These are phyloP conservation scores for Croton setiger DNA, from an alignment of 441 rosid genomes.

Conservation along the genomic window DNA sequence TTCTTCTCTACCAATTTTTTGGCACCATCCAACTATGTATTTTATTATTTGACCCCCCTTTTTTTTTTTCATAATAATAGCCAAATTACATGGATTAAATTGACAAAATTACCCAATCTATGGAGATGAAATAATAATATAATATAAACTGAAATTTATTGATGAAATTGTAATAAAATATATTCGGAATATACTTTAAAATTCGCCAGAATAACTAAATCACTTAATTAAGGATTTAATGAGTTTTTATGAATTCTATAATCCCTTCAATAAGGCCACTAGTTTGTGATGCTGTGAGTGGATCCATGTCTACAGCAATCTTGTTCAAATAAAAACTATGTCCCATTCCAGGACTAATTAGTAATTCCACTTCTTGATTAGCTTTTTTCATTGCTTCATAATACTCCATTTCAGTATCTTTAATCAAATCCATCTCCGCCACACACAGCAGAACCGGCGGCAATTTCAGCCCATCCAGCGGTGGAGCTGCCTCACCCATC, in stretches of 20 bases:
- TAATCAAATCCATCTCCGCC: slow-evolving; percentile 49
- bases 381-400: slow-evolving; percentile 51
- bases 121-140: too few relatives aligned
- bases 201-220: too few relatives aligned
- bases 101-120: too few relatives aligned
- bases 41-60: too few relatives aligned
- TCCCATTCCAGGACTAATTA: slow-evolving; percentile 44
- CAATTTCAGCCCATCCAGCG: slow-evolving; percentile 33
- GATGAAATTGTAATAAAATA: too few relatives aligned
- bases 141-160: too few relatives aligned
- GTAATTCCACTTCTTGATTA: slow-evolving; percentile 42
- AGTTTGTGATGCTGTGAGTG: slow-evolving; percentile 34
- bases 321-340: slow-evolving; percentile 59
- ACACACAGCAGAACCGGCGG: slow-evolving; percentile 48
- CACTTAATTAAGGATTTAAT: background rate
- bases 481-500: slow-evolving; percentile 40
- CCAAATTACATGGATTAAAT: too few relatives aligned
- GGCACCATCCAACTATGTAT: too few relatives aligned
- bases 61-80: too few relatives aligned
- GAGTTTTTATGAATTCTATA: slow-evolving; percentile 34
- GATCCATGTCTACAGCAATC: slow-evolving; percentile 43
- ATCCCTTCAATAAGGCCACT: slow-evolving; percentile 35
- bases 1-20: too few relatives aligned
- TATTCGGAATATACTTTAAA: too few relatives aligned
- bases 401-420: slow-evolving; percentile 59